Base-by-base conservation (phyloP, 352 stramenopile species). In the Globisporangium radiosum region DNA sequence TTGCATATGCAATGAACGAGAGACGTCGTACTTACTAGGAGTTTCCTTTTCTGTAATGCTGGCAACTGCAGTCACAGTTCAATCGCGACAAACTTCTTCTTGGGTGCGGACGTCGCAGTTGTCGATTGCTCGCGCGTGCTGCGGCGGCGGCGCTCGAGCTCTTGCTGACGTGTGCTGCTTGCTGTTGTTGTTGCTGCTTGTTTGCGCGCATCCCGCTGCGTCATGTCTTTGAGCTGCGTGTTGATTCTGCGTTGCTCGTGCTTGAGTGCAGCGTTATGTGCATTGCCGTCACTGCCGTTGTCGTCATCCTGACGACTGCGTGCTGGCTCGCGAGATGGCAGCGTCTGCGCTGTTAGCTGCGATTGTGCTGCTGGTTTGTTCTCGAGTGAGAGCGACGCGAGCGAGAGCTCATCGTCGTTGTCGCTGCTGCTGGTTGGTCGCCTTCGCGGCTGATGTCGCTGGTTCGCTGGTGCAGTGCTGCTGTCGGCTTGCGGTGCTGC, bases 221-320 rank as follows among this genome's bases (percentile, higher is more conserved):
- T n/a, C 55, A 76, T 76, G 52, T 75, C 68, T 8, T 69, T 70
- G 17, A 78, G 57, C 52, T 52, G 66, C 11, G 75, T 78, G 53
- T 88, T 88, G 54, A 88, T 58, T 37, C 71, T 72, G 33, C 75
- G 77, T 45, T 88, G 62, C 19, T 87, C 67, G 11, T 60, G 67
- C 66, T 85, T 84, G 40, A 80, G 61, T 47, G 73, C 59, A 4
- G 15, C 45, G 19, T 10, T 37, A 25, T 7, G 36, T 4, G 25
- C 14, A 5, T 14, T 59, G 33, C 45, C 10, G 36, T 11, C 5
- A 15, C 2, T 51, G 4, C 17, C 37, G 55, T 17, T 57, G 25
- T 54, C 57, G 11, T 5, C 43, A 47, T 47, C 11, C 5, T 47
- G 11, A n/a, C 11, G 5, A 15, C 43, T 11, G 7, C 13, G 43